phyloP scores from a whole-genome alignment of 2,329 filamentous ascomycete genomes.

The Clarireedia hainanense region DNA sequence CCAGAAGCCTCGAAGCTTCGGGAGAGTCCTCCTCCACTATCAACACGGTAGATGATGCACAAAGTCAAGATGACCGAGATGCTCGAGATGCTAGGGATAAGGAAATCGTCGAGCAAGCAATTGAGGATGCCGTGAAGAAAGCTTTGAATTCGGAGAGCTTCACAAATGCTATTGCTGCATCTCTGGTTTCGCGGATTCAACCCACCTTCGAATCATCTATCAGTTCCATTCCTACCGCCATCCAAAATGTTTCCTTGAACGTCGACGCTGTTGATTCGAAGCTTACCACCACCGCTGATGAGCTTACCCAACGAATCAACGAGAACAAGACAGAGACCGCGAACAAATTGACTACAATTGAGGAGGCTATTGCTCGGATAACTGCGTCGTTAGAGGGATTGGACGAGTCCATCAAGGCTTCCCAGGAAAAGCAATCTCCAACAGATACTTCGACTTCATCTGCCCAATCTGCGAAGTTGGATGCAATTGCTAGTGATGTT shows the following conservation, averaged over 20 bases:
- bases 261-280: conserved; percentile 22
- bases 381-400: conserved; percentile 21
- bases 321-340: conserved; percentile 18
- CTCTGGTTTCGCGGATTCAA: conserved; percentile 24
- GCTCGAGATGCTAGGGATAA: conserved; percentile 14
- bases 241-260: conserved; percentile 8
- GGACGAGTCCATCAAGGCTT: conserved; percentile 19
- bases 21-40: background rate
- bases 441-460: conserved; percentile 21
- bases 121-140: conserved; percentile 20
- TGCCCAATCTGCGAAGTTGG: conserved; percentile 22
- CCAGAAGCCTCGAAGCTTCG: conserved; percentile 8
- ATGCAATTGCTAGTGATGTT: conserved; percentile 19
- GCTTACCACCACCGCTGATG: conserved; percentile 17
- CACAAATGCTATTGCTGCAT: conserved; percentile 23
- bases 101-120: conserved; percentile 18
- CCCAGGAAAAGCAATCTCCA: conserved; percentile 21
- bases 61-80: no score
- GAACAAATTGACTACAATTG: conserved; percentile 22
- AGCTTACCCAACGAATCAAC: conserved; percentile 20
- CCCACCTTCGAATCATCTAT: conserved; percentile 23
- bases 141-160: conserved; percentile 23
- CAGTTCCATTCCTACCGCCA: conserved; percentile 11
- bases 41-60: background rate
- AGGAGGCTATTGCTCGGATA: conserved; percentile 22